Base-by-base conservation (phyloP, 2,329 filamentous ascomycete species). In the Fusarium camptoceras region DNA sequence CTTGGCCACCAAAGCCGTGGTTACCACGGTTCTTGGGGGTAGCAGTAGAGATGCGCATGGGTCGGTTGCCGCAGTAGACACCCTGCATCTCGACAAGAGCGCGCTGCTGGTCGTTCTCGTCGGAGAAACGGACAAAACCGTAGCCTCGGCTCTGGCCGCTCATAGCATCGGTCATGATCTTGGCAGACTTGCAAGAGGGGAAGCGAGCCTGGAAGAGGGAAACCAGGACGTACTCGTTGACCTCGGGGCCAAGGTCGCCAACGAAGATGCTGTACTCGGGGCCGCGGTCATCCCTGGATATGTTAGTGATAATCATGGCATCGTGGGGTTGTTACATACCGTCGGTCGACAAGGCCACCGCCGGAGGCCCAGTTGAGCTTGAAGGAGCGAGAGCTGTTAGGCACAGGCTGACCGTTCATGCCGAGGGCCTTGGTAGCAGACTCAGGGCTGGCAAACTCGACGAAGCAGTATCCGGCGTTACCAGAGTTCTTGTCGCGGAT, bases 321-420 rank as follows among this genome's bases (percentile, higher is more conserved):
- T 53, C 30, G 27, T 24, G 10, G 4, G 6, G 14, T 14, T 10
- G 20, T 12, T 47, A 80, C 88, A 79, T 84, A 93, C 92, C 93
- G 92, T 80, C 96, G 92, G 81, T 99, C 96, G 73, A 97, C 93
- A 43, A 99, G 88, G 61, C 96, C 96, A 78, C 96, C 96, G 73
- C 96, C 96, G 72, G 94, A 97, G 73, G 96, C 96, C 96, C 96
- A 99, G 88, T 99, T 99, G 66, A 99, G 90, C 87, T 98, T 98
- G 88, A 99, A 99, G 50, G 94, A 91, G 44, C 96, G 94, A 76
- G 92, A 92, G 66, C 94, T 97, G 87, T 98, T 98, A 47, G 95
- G 94, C 73, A 99, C 97, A 49, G 93, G 85, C 59, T 89, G 91
- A 51, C 96, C 95, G 80, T 97, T 98, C 51, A 98, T 86, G 48